These are phyloP conservation scores for Fusarium hostae DNA, from an alignment of 2,329 filamentous ascomycete genomes.

Conservation along the genomic window DNA sequence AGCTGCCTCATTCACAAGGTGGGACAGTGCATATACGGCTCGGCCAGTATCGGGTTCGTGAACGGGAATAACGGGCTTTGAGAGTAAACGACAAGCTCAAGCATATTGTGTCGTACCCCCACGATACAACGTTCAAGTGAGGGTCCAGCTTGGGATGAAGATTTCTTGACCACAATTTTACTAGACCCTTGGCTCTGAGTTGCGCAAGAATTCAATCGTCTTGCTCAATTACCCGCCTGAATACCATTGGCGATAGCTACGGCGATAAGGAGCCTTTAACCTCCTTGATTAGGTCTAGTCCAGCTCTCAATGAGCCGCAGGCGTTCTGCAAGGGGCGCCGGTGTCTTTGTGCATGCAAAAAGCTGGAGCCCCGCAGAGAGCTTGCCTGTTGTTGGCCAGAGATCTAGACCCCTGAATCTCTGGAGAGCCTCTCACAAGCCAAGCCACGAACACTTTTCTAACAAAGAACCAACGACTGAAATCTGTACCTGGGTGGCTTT, in stretches of 20 bases:
- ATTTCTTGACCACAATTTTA: conserved; percentile 3
- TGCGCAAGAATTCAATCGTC: conserved; percentile 14
- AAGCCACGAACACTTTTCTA: conserved; percentile 25
- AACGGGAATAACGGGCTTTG: conserved; percentile 25
- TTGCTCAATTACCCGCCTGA: conserved; percentile 19
- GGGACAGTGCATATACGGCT: conserved; percentile 35
- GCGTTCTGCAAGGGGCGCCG: conserved; percentile 39
- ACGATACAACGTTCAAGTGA: conserved; percentile 24
- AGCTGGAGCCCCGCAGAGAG: conserved; percentile 45
- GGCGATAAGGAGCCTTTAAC: conserved; percentile 13
- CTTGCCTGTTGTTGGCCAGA: conserved; percentile 33
- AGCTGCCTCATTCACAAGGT: background rate
- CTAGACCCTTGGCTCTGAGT: conserved; percentile 4
- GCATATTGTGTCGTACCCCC: conserved; percentile 13
- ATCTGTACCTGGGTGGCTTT: conserved; percentile 26
- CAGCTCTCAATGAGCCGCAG: conserved; percentile 39
- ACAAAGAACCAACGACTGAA: background rate
- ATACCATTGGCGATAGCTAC: conserved; percentile 7
- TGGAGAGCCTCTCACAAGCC: conserved; percentile 29
- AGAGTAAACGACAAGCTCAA: conserved; percentile 9
- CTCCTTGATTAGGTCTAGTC: conserved; percentile 29
- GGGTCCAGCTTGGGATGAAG: background rate
- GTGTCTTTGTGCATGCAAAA: conserved; percentile 41
- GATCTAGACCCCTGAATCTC: conserved; percentile 43
- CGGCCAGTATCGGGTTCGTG: conserved; percentile 42